Base-by-base conservation (phyloP, 805 yeast genomes). In the Ogataea zsoltii region DNA sequence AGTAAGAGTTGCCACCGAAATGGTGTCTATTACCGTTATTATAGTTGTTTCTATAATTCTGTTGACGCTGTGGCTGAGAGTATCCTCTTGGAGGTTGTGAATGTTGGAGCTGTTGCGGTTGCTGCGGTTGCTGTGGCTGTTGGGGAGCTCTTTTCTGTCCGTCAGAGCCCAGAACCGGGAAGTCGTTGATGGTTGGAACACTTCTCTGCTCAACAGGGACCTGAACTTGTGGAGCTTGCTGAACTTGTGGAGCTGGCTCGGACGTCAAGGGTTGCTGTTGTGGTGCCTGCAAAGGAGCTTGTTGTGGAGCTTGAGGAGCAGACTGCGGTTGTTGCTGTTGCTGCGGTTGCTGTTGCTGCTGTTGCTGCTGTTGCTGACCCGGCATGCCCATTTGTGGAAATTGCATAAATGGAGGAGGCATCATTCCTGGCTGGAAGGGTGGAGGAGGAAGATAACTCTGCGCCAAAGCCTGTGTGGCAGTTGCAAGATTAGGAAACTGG, bases 401-500 rank as follows among this genome's bases (percentile, higher is more conserved):
- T 36, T 48, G 58, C 55, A 54, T 56, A 23, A 49, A 51, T 6
- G 54, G 61, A 19, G 54, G 50, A 21, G 57, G 55, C 44, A 57
- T 48, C 53, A 56, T 51, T 9, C 58, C 57, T 26, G 51, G 56
- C 43, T 57, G 61, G 45, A 55, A 50, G 7, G 53, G 55, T 12
- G 58, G 57, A 18, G 57, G 55, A 11, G 63, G 54, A 49, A 62
- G 47, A 35, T 58, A 50, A 38, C 61, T 58, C 42, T 64, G 67
- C 2, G 62, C 51, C 61, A 63, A 45, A 3, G 67, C 68, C 41
- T 60, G 65, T 21, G 65, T 57, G 14, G 68, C 68, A 17, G 60
- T 49, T 21, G 57, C 62, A 25, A 62, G 42, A 35, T 59, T 61
- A 23, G 67, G 64, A 34, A 64, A 63, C 38, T 60, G 63, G 25